Evolutionary conservation across 352 stramenopile species (phyloP).

Genomic region (Globisporangium iwayamae): DNA sequence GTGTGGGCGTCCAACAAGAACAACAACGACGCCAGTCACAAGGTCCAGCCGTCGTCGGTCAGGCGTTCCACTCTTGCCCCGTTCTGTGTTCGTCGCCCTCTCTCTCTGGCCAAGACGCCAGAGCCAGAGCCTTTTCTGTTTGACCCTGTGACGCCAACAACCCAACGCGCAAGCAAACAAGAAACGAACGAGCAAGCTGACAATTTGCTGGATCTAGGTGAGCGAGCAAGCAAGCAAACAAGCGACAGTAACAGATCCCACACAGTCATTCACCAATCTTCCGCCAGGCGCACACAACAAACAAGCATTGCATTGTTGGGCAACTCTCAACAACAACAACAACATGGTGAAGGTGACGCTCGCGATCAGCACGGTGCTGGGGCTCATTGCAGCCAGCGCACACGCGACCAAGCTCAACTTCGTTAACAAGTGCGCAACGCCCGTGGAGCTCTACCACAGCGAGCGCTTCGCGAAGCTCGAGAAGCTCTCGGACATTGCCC

Average conservation of each 20-base stretch:
- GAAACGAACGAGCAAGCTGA: neutral
- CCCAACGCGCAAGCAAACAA: neutral
- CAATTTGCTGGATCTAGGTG: neutral
- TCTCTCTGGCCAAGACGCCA: conserved; percentile 4
- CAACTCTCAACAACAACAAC: neutral
- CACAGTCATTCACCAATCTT: conserved; percentile 6
- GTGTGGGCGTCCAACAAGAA: neutral
- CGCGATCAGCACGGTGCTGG: conserved; percentile 1
- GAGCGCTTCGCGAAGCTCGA: conserved; percentile 22
- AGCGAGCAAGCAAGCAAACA: neutral
- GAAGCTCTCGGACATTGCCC: conserved; percentile 21
- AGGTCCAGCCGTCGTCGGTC: neutral
- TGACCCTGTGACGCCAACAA: neutral
- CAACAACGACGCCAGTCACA: neutral
- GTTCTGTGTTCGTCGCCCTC: conserved; percentile 1
- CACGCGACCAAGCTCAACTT: conserved; percentile 34
- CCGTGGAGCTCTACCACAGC: conserved; percentile 39
- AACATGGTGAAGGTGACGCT: conserved; percentile 10
- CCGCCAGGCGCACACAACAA: neutral
- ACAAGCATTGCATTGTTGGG: conserved; percentile 6
- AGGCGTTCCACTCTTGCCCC: conserved; percentile 3
- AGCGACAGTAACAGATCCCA: neutral
- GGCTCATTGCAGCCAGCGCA: conserved; percentile 1
- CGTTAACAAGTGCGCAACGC: conserved; percentile 35
- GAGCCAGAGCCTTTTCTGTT: neutral